A percentile compares a stretch with the other conserved stretches of the same genome.
Evolutionary conservation across 1,139 yeast species (phyloP).

Genomic region (Geotrichum candidum): DNA sequence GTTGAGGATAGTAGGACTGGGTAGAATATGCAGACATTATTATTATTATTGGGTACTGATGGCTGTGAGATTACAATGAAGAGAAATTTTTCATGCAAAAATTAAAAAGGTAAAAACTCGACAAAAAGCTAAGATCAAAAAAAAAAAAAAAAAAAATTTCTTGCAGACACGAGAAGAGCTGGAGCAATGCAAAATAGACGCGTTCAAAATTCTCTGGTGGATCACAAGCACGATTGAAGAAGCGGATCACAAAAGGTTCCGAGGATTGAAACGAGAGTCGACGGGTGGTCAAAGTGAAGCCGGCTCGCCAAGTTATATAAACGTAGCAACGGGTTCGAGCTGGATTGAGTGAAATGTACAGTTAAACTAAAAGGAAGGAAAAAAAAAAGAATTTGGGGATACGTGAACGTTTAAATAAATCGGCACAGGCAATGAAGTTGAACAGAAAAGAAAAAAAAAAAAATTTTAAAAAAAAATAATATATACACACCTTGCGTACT

Average conservation of each 20-base stretch:
- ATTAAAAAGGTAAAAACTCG: not conserved
- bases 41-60: not conserved
- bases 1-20: conserved; percentile 16
- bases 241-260: not conserved
- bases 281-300: not conserved
- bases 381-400: not conserved
- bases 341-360: too few relatives aligned
- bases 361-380: too few relatives aligned
- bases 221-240: too few relatives aligned
- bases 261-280: not conserved
- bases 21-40: conserved; percentile 18
- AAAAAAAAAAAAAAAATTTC: too few relatives aligned
- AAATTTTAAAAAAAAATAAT: too few relatives aligned
- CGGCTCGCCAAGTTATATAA: not conserved
- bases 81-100: not conserved
- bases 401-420: not conserved
- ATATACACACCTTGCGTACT: not conserved
- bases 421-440: not conserved
- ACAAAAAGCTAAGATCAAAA: not conserved
- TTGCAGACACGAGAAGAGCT: not conserved
- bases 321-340: too few relatives aligned
- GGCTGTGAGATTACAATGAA: not conserved
- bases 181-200: not conserved
- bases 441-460: not conserved
- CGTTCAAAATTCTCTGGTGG: not conserved